Percentiles rank a stretch among this genome's conserved stretches.
These are phyloP conservation scores for Pythium pyrilobum DNA, from an alignment of 352 stramenopile species.

Conservation along the genomic window DNA sequence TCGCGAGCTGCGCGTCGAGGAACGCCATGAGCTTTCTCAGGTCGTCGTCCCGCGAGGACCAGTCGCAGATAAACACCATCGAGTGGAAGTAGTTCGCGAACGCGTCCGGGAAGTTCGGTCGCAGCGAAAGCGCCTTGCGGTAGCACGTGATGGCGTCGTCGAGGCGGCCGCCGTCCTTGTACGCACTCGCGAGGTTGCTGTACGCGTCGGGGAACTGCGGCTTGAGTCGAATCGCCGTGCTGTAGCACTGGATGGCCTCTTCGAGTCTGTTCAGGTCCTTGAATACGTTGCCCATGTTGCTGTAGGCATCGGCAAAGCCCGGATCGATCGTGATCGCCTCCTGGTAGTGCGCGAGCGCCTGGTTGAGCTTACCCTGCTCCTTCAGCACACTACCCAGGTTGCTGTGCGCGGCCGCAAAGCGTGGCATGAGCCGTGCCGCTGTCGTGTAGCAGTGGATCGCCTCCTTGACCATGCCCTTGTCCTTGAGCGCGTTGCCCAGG, in stretches of 20 bases:
- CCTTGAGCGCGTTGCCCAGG: constrained; percentile 89
- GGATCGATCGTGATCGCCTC: constrained; percentile 92
- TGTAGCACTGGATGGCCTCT: constrained; percentile 89
- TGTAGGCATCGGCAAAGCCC: constrained; percentile 89
- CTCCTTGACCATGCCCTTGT: constrained; percentile 91
- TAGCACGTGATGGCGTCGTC: constrained; percentile 92
- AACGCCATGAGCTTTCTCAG: constrained; percentile 64
- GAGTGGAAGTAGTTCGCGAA: constrained; percentile 92
- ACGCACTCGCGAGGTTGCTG: constrained; percentile 89
- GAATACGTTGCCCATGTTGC: constrained; percentile 94
- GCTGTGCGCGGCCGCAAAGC: constrained; percentile 90
- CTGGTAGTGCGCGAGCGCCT: constrained; percentile 93
- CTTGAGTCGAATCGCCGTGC: constrained; percentile 87
- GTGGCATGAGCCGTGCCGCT: constrained; percentile 84
- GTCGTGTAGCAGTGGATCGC: constrained; percentile 93
- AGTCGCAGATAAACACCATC: constrained; percentile 92
- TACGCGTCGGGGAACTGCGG: constrained; percentile 89
- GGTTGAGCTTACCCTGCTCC: constrained; percentile 90
- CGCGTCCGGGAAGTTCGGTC: constrained; percentile 89
- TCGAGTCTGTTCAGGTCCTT: constrained; percentile 87
- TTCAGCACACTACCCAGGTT: constrained; percentile 95
- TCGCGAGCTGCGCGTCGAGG: constrained; percentile 54
- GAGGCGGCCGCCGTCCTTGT: constrained; percentile 88
- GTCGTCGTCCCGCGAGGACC: constrained; percentile 74
- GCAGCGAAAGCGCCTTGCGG: constrained; percentile 86